phyloP scores from a whole-genome alignment of 257 asterid genomes.

The Fraxinus pennsylvanica region DNA sequence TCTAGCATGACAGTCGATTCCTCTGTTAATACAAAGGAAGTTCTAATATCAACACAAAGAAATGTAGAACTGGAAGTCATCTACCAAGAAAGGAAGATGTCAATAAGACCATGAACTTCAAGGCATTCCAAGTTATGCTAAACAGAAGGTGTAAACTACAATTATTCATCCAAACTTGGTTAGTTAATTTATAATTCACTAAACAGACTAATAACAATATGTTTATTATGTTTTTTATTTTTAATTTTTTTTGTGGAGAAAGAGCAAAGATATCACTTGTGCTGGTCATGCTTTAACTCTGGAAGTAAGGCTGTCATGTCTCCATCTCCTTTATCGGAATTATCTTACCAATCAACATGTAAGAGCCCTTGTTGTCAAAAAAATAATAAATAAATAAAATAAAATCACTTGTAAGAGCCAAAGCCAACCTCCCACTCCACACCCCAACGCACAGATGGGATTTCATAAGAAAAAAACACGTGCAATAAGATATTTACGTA shows the following conservation, averaged over 20 bases:
- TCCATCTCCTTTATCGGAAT: neutral
- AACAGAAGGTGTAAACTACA: neutral
- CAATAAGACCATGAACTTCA: neutral
- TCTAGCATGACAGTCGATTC: constrained; percentile 63
- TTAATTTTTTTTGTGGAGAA: neutral
- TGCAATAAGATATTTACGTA: neutral
- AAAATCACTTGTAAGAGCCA: neutral
- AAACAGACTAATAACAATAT: neutral
- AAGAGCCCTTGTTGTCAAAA: neutral
- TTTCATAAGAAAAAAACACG: neutral
- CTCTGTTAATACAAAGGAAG: constrained; percentile 44
- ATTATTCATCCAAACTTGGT: neutral
- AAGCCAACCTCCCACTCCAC: neutral
- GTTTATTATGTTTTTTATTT: too few relatives aligned
- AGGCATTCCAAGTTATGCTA: neutral
- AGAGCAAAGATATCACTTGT: neutral
- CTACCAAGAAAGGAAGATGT: neutral
- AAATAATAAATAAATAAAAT: neutral
- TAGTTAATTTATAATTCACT: neutral
- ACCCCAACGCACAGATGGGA: neutral
- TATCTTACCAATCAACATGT: neutral
- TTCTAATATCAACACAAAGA: neutral
- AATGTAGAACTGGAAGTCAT: neutral
- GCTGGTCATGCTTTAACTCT: neutral
- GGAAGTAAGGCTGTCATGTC: neutral